Conservation (phyloP, 2,329 filamentous ascomycete genomes). For the Colletotrichum plurivorum region DNA sequence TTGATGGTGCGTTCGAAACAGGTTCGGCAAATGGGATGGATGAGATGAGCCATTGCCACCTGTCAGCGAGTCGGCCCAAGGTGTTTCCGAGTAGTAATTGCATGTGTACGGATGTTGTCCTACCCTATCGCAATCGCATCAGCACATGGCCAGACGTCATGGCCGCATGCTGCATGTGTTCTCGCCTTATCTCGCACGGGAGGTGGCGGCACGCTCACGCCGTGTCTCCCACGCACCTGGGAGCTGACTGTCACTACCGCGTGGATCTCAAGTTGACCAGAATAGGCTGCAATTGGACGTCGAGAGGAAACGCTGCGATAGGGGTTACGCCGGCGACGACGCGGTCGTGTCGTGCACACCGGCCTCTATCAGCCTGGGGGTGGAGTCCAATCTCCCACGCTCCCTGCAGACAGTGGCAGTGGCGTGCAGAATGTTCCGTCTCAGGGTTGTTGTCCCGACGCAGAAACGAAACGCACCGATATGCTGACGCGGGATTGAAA, state of each 20-base stretch:
- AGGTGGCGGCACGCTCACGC: not conserved
- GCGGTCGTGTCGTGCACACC: constrained; percentile 13
- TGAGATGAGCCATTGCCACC: constrained; percentile 13
- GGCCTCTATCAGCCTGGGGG: constrained; percentile 24
- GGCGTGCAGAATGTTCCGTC: constrained; percentile 17
- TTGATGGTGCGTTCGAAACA: constrained; percentile 32
- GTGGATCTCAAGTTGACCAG: not conserved
- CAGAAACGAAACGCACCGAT: constrained; percentile 21
- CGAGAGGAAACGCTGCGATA: constrained; percentile 19
- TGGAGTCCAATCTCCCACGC: constrained; percentile 24
- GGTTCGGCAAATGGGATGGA: constrained; percentile 25
- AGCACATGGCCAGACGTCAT: constrained; percentile 23
- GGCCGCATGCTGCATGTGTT: not conserved
- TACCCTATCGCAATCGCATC: constrained; percentile 10
- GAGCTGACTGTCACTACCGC: no score
- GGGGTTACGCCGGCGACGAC: constrained; percentile 32
- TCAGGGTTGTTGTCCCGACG: not conserved
- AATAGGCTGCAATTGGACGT: constrained; percentile 6
- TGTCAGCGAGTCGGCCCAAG: constrained; percentile 13
- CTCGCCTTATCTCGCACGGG: constrained; percentile 3
- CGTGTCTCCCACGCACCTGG: no score
- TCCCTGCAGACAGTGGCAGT: constrained; percentile 1
- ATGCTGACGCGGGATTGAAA: not conserved
- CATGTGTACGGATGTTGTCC: no score
- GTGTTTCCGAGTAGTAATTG: constrained; percentile 10